Conservation (phyloP, 176 grass and related monocot genomes). For the Oryza meridionalis region DNA sequence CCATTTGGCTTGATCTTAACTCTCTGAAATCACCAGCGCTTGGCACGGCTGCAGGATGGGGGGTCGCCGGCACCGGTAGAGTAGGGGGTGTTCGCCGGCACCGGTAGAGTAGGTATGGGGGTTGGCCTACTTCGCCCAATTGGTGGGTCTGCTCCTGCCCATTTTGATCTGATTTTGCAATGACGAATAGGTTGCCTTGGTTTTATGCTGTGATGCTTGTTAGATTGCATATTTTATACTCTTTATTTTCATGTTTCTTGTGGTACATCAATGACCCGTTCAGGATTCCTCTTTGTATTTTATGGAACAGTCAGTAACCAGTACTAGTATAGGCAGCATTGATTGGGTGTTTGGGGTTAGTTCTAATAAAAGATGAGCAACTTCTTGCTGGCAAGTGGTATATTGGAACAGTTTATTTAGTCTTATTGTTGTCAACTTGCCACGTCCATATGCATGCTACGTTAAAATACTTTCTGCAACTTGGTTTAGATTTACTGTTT, state of each 20-base stretch:
- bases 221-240: slow-evolving; percentile 8
- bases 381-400: neutral
- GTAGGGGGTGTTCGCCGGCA: too few relatives aligned
- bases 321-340: slow-evolving; percentile 8
- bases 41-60: neutral
- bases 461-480: slow-evolving; percentile 9
- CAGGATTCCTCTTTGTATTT: neutral
- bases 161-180: slow-evolving; percentile 36
- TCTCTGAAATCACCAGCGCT: neutral
- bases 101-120: too few relatives aligned
- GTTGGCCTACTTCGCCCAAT: neutral
- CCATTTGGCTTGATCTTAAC: neutral
- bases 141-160: neutral
- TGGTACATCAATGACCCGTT: slow-evolving; percentile 8
- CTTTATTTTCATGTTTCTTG: neutral
- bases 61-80: too few relatives aligned
- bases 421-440: neutral
- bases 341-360: slow-evolving; percentile 40
- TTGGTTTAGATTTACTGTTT: slow-evolving; percentile 15
- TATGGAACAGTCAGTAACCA: neutral
- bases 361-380: slow-evolving; percentile 10
- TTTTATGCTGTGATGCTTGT: slow-evolving; percentile 3
- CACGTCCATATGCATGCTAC: neutral
- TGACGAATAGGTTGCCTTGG: neutral
- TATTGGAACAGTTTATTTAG: slow-evolving; percentile 1